Evolutionary conservation across 306 rosid species (phyloP).

Genomic region (Cucumis sativus): Cucumber_9930_V3 NC_026656.2:23329001-23329500

Average conservation of each 20-base stretch:
- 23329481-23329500: no score
- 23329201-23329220: no score
- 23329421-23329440: neutral
- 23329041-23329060: slow-evolving; percentile 1
- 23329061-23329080: slow-evolving; percentile 71
- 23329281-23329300: no score
- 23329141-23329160: slow-evolving; percentile 8
- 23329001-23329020: neutral
- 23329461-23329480: no score
- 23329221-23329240: no score
- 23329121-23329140: slow-evolving; percentile 56
- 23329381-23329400: neutral
- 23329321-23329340: no score
- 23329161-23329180: neutral
- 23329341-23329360: no score
- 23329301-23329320: no score
- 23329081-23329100: slow-evolving; percentile 53
- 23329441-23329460: no score
- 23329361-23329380: no score
- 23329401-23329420: neutral
- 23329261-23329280: no score
- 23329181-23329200: neutral
- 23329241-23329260: no score
- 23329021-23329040: neutral
- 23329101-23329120: slow-evolving; percentile 63